These are phyloP conservation scores for Lipomyces yamadae DNA, from an alignment of 805 yeast genomes.

Conservation along the genomic window DNA sequence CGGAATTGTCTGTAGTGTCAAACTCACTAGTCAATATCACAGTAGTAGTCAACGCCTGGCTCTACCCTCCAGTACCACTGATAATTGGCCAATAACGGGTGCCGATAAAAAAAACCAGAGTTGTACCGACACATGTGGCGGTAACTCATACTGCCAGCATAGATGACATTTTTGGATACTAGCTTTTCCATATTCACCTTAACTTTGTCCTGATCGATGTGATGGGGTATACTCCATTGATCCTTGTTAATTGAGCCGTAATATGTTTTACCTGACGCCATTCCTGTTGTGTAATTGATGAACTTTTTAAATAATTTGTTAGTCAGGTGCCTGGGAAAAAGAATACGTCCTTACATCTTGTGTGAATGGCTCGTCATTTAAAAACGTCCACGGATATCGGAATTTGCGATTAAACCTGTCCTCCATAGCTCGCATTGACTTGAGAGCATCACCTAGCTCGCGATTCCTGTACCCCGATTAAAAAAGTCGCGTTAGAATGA, in stretches of 20 bases:
- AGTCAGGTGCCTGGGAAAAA: not conserved
- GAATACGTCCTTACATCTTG: constrained; percentile 50
- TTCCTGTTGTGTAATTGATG: constrained; percentile 55
- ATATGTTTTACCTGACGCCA: constrained; percentile 69
- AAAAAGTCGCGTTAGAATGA: not conserved
- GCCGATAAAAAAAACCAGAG: constrained; percentile 87
- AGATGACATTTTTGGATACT: constrained; percentile 56
- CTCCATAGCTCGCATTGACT: constrained; percentile 71
- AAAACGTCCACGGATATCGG: constrained; percentile 90
- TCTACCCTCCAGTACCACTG: constrained; percentile 96
- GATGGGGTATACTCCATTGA: constrained; percentile 80
- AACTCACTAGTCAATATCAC: constrained; percentile 57
- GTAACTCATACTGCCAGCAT: constrained; percentile 69
- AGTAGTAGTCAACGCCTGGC: constrained; percentile 85
- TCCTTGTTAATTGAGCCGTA: constrained; percentile 74
- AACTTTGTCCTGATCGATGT: constrained; percentile 65
- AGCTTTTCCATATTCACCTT: constrained; percentile 54
- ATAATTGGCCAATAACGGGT: constrained; percentile 68
- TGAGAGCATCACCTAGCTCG: constrained; percentile 61
- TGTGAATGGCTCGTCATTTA: constrained; percentile 77
- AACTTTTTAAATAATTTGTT: constrained; percentile 47
- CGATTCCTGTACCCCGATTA: constrained; percentile 51
- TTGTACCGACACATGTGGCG: constrained; percentile 96
- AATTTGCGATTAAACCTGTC: constrained; percentile 75
- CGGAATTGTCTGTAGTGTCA: no score